A percentile compares a stretch with the other conserved stretches of the same genome.
Conservation (phyloP, 192 early-diverging fungal genomes). For the Gaertneriomyces sp. region DNA sequence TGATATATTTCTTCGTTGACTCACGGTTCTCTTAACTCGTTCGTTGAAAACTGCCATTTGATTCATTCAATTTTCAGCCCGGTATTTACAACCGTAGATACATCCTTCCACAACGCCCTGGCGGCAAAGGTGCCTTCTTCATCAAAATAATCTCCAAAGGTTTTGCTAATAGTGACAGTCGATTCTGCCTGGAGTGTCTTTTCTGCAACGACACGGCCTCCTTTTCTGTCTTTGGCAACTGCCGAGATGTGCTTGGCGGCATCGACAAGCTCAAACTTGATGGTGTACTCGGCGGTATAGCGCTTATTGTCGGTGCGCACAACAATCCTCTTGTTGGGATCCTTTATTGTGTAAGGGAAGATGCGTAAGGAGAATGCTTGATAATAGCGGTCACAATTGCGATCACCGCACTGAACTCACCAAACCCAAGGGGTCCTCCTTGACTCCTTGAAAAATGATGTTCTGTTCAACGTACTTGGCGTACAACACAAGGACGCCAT, state of each 20-base stretch:
- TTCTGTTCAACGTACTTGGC: conserved; percentile 36
- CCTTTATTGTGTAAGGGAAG: conserved; percentile 3
- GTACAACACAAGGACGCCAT: conserved; percentile 35
- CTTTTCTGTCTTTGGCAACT: conserved; percentile 6
- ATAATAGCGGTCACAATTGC: background rate
- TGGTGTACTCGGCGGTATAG: conserved; percentile 29
- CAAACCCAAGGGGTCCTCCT: conserved; percentile 29
- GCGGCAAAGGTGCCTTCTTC: conserved; percentile 37
- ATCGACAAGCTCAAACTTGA: conserved; percentile 12
- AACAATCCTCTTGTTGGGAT: conserved; percentile 20
- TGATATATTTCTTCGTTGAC: no score
- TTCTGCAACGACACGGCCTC: background rate
- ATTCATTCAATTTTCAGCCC: conserved; percentile 12
- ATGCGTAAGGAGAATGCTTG: no score
- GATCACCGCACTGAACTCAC: conserved; percentile 14
- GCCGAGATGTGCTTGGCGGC: background rate
- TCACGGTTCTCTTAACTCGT: no score
- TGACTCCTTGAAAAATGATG: conserved; percentile 38
- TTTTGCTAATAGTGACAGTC: conserved; percentile 12
- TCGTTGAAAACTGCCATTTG: no score
- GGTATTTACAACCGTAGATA: conserved; percentile 17
- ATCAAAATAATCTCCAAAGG: conserved; percentile 41
- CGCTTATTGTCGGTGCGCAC: conserved; percentile 26
- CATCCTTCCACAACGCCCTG: conserved; percentile 16
- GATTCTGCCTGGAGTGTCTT: conserved; percentile 7